Evolutionary conservation across 2,329 filamentous ascomycete species (phyloP).

Genomic region (Ophiostoma sp.): DNA sequence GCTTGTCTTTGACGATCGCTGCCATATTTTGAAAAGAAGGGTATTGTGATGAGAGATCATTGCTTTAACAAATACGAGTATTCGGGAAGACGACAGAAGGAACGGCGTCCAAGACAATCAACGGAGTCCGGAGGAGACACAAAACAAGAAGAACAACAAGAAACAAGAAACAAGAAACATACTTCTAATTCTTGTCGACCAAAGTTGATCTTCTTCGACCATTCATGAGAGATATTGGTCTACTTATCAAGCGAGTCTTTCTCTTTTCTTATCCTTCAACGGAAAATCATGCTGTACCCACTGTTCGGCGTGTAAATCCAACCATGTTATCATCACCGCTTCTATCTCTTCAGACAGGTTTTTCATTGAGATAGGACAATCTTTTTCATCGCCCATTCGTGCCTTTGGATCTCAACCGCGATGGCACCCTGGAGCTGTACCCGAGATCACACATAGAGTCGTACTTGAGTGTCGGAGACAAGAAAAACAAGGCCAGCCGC

Average conservation of each 20-base stretch:
- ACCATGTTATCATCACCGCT: background rate
- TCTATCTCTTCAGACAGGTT: background rate
- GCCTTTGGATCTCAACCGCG: background rate
- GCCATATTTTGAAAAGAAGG: background rate
- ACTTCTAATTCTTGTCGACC: too few relatives aligned
- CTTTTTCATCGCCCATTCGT: background rate
- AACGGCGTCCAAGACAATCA: background rate
- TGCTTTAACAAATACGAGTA: background rate
- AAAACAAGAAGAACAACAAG: background rate
- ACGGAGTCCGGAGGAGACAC: background rate
- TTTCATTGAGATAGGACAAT: background rate
- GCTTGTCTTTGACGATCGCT: background rate
- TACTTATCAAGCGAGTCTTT: background rate
- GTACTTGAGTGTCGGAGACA: background rate
- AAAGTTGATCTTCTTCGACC: background rate
- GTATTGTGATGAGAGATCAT: background rate
- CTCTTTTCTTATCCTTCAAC: background rate
- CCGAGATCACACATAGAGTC: background rate
- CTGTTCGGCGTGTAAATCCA: background rate
- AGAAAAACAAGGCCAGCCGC: constrained; percentile 1
- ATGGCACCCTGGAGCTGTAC: background rate
- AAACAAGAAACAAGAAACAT: background rate
- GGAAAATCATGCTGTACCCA: background rate
- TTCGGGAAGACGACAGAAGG: background rate
- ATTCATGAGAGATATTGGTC: background rate